These are phyloP conservation scores for Celoporthe dispersa DNA, from an alignment of 2,329 filamentous ascomycete genomes.

Conservation along the genomic window DNA sequence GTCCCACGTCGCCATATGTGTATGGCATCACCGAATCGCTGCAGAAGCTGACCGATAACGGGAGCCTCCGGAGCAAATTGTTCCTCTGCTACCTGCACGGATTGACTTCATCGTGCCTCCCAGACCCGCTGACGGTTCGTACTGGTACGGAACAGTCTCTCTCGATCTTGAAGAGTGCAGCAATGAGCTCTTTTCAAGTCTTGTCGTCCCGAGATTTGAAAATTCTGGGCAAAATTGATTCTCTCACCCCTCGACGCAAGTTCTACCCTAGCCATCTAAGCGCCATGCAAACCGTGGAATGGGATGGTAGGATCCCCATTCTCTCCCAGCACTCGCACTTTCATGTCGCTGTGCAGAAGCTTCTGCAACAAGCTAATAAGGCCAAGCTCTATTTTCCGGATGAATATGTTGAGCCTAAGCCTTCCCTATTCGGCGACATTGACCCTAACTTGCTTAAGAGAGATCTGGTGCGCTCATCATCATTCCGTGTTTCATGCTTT, in stretches of 20 bases:
- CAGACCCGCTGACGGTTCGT: conserved; percentile 50
- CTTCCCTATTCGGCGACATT: neutral
- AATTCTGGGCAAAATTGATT: conserved; percentile 44
- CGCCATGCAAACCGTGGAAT: conserved; percentile 53
- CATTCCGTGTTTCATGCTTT: conserved; percentile 35
- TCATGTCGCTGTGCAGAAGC: conserved; percentile 38
- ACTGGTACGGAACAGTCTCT: conserved; percentile 62
- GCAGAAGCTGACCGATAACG: conserved; percentile 54
- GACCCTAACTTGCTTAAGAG: conserved; percentile 27
- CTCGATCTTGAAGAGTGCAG: conserved; percentile 51
- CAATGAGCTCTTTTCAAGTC: conserved; percentile 50
- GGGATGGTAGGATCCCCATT: conserved; percentile 44
- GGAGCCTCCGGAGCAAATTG: conserved; percentile 55
- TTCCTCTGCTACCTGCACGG: conserved; percentile 58
- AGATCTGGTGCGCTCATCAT: conserved; percentile 47
- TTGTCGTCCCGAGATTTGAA: conserved; percentile 43
- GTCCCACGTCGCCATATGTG: conserved; percentile 38
- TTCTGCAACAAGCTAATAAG: conserved; percentile 41
- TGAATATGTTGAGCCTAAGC: neutral
- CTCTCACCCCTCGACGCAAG: conserved; percentile 45
- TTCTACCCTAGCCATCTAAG: conserved; percentile 50
- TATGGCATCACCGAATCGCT: conserved; percentile 56
- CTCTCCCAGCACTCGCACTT: conserved; percentile 53
- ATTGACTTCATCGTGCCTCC: conserved; percentile 55
- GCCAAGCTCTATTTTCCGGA: conserved; percentile 39